Percentiles rank a stretch among this genome's conserved stretches.
These are phyloP conservation scores for Colletotrichum truncatum DNA, from an alignment of 2,329 filamentous ascomycete genomes.

Conservation along the genomic window DNA sequence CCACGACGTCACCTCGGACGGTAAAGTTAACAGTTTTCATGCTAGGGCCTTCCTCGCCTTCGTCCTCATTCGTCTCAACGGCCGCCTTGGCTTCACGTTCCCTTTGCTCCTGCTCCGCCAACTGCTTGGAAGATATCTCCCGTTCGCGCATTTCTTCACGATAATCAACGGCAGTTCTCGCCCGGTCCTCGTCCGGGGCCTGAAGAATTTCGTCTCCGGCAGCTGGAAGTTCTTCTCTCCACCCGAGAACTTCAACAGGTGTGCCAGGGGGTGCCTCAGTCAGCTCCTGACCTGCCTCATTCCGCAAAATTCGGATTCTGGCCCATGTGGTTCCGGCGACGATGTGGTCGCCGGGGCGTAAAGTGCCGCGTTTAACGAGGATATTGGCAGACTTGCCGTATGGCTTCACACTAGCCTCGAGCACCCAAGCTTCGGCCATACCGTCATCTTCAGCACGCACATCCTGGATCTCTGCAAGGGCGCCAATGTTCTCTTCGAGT, in stretches of 20 bases:
- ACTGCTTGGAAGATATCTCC: conserved; percentile 80
- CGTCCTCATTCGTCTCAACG: conserved; percentile 47
- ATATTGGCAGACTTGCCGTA: conserved; percentile 88
- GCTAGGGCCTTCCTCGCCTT: conserved; percentile 41
- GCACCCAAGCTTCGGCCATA: conserved; percentile 89
- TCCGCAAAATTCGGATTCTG: conserved; percentile 82
- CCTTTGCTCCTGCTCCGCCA: conserved; percentile 76
- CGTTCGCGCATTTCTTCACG: conserved; percentile 77
- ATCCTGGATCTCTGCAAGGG: conserved; percentile 89
- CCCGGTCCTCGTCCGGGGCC: conserved; percentile 79
- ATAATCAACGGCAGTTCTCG: conserved; percentile 80
- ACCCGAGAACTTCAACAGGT: conserved; percentile 94
- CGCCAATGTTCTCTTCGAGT: conserved; percentile 88
- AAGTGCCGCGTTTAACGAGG: conserved; percentile 86
- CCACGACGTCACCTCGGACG: conserved; percentile 91
- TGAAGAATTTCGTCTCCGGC: conserved; percentile 91
- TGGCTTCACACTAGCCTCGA: conserved; percentile 89
- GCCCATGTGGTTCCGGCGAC: conserved; percentile 92
- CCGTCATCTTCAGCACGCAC: conserved; percentile 82
- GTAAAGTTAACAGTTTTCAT: conserved; percentile 78
- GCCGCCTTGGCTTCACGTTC: conserved; percentile 59
- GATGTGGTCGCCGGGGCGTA: conserved; percentile 82
- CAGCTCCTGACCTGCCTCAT: conserved; percentile 82
- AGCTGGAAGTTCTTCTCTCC: conserved; percentile 81
- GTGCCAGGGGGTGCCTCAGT: conserved; percentile 83